Evolutionary conservation across 78 protist genomes (phyloP).

Genomic region (Polysphondylium violaceum): DNA sequence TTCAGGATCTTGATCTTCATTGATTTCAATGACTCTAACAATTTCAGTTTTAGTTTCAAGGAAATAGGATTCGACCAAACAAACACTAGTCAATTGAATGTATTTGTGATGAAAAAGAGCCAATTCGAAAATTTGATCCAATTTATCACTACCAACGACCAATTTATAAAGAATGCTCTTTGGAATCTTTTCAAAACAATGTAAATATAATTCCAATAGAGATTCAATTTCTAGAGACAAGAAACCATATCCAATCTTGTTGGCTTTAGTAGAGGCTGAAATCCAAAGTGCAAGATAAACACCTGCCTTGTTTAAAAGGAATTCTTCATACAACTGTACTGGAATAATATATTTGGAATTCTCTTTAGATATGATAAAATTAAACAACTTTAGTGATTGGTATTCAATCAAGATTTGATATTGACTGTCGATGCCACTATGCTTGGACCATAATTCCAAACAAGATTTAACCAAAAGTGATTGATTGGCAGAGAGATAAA

Average conservation of each 20-base stretch:
- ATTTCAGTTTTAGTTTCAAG: neutral
- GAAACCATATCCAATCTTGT: too few species aligned
- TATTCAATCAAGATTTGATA: neutral
- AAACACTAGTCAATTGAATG: too few species aligned
- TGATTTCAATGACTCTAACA: neutral
- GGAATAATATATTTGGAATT: slow-evolving; percentile 8
- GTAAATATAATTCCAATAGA: too few species aligned
- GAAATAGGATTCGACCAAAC: slow-evolving; percentile 28
- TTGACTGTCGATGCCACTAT: neutral
- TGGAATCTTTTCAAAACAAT: too few species aligned
- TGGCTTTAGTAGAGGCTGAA: too few species aligned
- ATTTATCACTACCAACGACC: too few species aligned
- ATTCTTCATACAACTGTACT: slow-evolving; percentile 3
- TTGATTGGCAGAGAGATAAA: slow-evolving; percentile 45
- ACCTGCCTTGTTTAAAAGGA: too few species aligned
- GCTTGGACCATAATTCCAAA: neutral
- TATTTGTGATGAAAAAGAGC: too few species aligned
- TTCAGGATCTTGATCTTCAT: neutral
- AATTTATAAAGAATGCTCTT: too few species aligned
- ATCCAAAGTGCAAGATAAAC: too few species aligned
- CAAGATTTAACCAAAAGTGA: slow-evolving; percentile 44
- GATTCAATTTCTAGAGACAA: too few species aligned
- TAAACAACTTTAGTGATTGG: slow-evolving; percentile 46
- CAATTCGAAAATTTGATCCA: too few species aligned
- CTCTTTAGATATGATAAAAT: slow-evolving; percentile 30